Conservation (phyloP, 306 rosid genomes). For the Ormosia semicastrata region DNA sequence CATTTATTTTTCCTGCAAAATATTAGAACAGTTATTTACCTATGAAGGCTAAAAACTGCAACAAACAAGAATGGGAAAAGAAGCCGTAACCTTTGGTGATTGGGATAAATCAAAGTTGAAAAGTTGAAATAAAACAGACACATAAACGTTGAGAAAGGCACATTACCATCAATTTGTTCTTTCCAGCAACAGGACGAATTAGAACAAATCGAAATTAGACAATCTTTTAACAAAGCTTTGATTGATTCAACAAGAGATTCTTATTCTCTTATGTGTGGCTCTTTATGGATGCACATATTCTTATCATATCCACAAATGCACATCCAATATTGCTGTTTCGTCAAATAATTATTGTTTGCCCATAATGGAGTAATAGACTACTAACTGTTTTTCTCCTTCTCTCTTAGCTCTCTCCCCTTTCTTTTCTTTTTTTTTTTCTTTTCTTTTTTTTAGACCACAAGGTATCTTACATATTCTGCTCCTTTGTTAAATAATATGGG, state of each 20-base stretch:
- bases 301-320: conserved; percentile 22
- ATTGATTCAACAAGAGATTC: conserved; percentile 28
- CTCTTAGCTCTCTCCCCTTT: background rate
- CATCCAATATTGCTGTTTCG: background rate
- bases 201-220: conserved; percentile 29
- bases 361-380: background rate
- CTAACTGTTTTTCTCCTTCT: background rate
- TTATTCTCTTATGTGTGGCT: conserved; percentile 22
- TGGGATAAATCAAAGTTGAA: background rate
- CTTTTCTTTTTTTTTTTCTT: background rate
- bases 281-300: conserved; percentile 24
- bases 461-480: background rate
- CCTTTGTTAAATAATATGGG: background rate
- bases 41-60: background rate
- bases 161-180: conserved; percentile 24
- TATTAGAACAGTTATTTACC: background rate
- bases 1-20: background rate
- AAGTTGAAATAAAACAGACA: conserved; percentile 21
- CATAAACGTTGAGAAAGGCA: conserved; percentile 9
- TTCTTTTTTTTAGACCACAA: background rate
- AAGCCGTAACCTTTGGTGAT: conserved; percentile 9
- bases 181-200: conserved; percentile 25
- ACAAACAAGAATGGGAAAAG: background rate
- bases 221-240: conserved; percentile 14
- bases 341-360: conserved; percentile 22